Evolutionary conservation across 2,329 filamentous ascomycete genomes (phyloP).

Genomic region (Monilinia polystroma): DNA sequence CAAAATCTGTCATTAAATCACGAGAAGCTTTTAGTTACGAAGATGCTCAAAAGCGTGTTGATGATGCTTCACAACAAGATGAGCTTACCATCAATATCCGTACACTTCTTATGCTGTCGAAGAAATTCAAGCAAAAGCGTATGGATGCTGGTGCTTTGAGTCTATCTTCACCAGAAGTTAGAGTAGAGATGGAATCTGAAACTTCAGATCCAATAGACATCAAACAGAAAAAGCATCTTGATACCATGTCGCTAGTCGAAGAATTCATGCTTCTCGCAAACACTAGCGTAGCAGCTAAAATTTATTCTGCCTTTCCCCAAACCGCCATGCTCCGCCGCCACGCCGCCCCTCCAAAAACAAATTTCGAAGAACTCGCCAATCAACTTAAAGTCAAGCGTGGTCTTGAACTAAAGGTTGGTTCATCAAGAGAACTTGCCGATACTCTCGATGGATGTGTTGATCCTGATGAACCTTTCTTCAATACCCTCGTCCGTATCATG

Average conservation of each 20-base stretch:
- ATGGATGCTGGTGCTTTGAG: constrained; percentile 95
- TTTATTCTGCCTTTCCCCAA: constrained; percentile 89
- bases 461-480: constrained; percentile 86
- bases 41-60: constrained; percentile 89
- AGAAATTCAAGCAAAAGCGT: constrained; percentile 89
- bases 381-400: constrained; percentile 86
- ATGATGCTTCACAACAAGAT: constrained; percentile 83
- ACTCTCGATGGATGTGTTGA: constrained; percentile 86
- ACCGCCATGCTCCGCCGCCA: constrained; percentile 92
- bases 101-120: constrained; percentile 80
- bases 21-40: constrained; percentile 98
- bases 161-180: constrained; percentile 95
- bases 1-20: constrained; percentile 96
- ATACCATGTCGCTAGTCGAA: constrained; percentile 96
- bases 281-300: constrained; percentile 85
- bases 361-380: constrained; percentile 90
- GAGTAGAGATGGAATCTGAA: constrained; percentile 91
- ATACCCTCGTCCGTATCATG: constrained; percentile 95
- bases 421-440: constrained; percentile 89
- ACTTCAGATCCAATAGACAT: constrained; percentile 95
- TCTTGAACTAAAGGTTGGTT: constrained; percentile 77
- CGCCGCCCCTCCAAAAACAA: constrained; percentile 86
- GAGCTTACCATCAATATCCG: constrained; percentile 90
- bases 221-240: constrained; percentile 89
- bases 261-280: constrained; percentile 99